These are phyloP conservation scores for Mucor velutinosus DNA, from an alignment of 371 early-diverging fungal species.

Conservation along the genomic window DNA sequence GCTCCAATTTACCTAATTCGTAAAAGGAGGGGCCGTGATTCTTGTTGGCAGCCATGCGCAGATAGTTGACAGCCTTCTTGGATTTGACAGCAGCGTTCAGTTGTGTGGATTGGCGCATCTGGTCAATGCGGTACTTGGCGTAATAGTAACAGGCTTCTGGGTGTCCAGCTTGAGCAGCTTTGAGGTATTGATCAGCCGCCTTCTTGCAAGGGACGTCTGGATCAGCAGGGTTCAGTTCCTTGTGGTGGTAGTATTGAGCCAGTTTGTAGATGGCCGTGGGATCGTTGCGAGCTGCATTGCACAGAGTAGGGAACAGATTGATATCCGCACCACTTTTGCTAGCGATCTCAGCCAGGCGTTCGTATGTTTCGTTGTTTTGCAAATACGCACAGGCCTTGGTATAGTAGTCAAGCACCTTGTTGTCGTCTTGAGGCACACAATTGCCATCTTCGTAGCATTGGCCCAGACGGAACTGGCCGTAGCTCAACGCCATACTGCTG, in stretches of 20 bases:
- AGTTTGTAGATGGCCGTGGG: conserved; percentile 12
- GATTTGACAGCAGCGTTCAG: conserved; percentile 1
- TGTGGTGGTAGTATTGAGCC: conserved; percentile 17
- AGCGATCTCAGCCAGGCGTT: conserved; percentile 12
- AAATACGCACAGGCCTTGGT: conserved; percentile 18
- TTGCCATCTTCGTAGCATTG: conserved; percentile 25
- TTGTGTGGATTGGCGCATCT: background rate
- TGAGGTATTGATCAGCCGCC: conserved; percentile 12
- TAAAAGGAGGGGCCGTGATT: conserved; percentile 24
- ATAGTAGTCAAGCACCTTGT: conserved; percentile 14
- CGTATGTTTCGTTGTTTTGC: conserved; percentile 18
- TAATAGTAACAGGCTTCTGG: conserved; percentile 22
- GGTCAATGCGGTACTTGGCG: conserved; percentile 19
- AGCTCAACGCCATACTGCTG: conserved; percentile 16
- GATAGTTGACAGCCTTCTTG: conserved; percentile 6
- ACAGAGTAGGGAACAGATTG: conserved; percentile 16
- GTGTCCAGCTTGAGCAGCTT: conserved; percentile 18
- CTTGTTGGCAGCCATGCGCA: conserved; percentile 19
- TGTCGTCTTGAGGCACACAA: conserved; percentile 4
- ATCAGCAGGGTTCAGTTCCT: background rate
- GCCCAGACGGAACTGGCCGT: conserved; percentile 25
- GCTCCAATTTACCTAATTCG: conserved; percentile 16
- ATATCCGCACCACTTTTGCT: background rate
- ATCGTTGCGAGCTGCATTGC: conserved; percentile 21
- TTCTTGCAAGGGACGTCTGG: conserved; percentile 10